Evolutionary conservation across 2,329 filamentous ascomycete genomes (phyloP).

Genomic region (Lasiodiplodia citricola): DNA sequence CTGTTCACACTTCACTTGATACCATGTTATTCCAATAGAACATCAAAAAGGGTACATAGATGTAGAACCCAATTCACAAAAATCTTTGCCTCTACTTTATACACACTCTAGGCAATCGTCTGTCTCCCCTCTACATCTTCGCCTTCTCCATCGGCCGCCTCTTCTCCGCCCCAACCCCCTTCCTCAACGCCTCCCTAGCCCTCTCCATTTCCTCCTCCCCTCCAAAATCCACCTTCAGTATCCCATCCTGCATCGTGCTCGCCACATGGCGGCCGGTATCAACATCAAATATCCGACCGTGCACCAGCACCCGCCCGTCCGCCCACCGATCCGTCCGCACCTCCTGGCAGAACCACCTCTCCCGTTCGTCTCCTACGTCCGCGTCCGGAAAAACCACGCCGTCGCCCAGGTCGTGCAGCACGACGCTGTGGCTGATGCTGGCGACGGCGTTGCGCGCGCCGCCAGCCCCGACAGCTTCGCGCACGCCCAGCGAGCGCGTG

Average conservation of each 20-base stretch:
- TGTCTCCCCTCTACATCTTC: background rate
- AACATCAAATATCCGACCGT: conserved; percentile 37
- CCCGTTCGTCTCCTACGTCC: conserved; percentile 29
- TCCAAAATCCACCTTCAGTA: conserved; percentile 31
- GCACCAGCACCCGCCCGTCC: conserved; percentile 35
- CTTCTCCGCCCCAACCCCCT: background rate
- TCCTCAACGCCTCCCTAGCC: background rate
- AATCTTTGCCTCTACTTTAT: background rate
- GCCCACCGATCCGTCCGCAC: conserved; percentile 34
- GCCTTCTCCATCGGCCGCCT: background rate
- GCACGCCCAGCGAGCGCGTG: conserved; percentile 47
- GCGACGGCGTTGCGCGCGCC: background rate
- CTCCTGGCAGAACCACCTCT: conserved; percentile 42
- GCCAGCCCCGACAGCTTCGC: background rate
- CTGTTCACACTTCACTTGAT: background rate
- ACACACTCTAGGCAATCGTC: background rate
- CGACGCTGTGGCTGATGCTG: background rate
- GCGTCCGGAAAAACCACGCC: background rate
- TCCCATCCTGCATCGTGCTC: conserved; percentile 43
- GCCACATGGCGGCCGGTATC: conserved; percentile 38
- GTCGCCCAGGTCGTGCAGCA: background rate
- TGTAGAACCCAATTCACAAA: background rate
- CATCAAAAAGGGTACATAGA: background rate
- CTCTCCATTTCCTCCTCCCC: background rate
- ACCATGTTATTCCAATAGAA: background rate